phyloP scores from a whole-genome alignment of 2,329 filamentous ascomycete genomes.

The Aspergillus quadricinctus region DNA sequence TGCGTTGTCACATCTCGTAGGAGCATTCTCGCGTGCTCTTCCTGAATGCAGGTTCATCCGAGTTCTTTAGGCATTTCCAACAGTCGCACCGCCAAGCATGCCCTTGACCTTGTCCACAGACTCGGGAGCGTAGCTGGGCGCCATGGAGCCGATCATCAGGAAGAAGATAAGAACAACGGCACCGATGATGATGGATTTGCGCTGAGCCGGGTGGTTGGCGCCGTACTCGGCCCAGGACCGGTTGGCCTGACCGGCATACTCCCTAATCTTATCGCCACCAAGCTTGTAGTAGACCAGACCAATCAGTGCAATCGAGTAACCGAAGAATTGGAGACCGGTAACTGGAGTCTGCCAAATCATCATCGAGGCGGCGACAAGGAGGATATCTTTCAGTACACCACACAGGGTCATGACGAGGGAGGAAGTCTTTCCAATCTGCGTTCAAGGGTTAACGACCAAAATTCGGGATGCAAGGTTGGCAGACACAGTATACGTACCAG shows the following conservation, averaged over 20 bases:
- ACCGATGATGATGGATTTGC: conserved; percentile 70
- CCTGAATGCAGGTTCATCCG: not conserved
- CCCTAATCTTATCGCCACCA: conserved; percentile 73
- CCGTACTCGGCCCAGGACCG: conserved; percentile 87
- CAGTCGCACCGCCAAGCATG: conserved; percentile 32
- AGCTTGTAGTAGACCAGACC: conserved; percentile 67
- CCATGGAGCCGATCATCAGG: conserved; percentile 61
- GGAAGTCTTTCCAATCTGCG: conserved; percentile 80
- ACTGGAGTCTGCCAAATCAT: conserved; percentile 73
- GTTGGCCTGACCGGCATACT: conserved; percentile 66
- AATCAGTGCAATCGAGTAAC: conserved; percentile 67
- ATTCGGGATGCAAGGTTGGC: not conserved
- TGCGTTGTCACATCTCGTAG: not conserved
- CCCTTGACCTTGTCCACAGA: conserved; percentile 32
- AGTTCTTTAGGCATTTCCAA: conserved; percentile 28
- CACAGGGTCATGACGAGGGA: conserved; percentile 80
- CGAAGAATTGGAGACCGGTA: conserved; percentile 66
- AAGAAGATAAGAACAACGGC: conserved; percentile 63
- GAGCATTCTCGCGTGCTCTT: not conserved
- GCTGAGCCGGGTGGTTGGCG: conserved; percentile 67
- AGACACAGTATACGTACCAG: conserved; percentile 54
- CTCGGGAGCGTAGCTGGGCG: conserved; percentile 47
- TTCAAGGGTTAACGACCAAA: not conserved
- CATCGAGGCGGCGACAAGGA: conserved; percentile 72
- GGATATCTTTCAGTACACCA: conserved; percentile 82